Conservation (phyloP, 805 yeast species). For the Lipomyces kockii region DNA sequence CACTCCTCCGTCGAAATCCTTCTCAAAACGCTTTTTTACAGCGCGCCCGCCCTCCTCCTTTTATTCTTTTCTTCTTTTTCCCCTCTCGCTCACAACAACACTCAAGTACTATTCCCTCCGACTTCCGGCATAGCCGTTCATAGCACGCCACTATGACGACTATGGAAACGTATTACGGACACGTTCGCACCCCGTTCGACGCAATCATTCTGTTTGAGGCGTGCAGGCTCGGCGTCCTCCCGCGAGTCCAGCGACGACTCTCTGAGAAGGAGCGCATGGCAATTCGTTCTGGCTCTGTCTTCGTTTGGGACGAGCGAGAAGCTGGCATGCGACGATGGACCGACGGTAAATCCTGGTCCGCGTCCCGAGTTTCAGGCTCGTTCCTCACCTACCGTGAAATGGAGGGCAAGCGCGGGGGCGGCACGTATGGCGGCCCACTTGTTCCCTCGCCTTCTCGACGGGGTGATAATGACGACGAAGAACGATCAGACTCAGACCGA, state of each 20-base stretch:
- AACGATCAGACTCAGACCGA: constrained; percentile 19
- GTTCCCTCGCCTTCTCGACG: constrained; percentile 8
- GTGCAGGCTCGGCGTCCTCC: constrained; percentile 58
- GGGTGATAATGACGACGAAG: constrained; percentile 12
- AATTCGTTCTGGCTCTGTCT: constrained; percentile 64
- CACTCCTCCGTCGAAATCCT: neutral
- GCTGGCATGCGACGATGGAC: constrained; percentile 81
- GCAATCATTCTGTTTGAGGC: constrained; percentile 72
- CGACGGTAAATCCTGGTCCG: constrained; percentile 75
- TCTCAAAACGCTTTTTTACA: neutral
- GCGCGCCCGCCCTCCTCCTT: neutral
- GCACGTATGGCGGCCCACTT: constrained; percentile 33
- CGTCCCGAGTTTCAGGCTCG: constrained; percentile 68
- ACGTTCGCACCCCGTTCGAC: constrained; percentile 60
- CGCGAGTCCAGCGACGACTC: constrained; percentile 63
- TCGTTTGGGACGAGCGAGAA: constrained; percentile 72
- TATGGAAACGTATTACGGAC: constrained; percentile 68
- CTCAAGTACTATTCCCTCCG: neutral
- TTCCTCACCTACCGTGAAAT: constrained; percentile 68
- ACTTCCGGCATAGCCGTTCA: neutral
- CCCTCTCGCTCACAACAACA: neutral
- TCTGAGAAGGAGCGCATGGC: constrained; percentile 58
- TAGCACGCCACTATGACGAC: constrained; percentile 17
- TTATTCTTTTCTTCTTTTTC: neutral
- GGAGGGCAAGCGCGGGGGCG: constrained; percentile 46